Base-by-base conservation (phyloP, 176 grass and related monocot genomes). In the Phoenix dactylifera region DNA sequence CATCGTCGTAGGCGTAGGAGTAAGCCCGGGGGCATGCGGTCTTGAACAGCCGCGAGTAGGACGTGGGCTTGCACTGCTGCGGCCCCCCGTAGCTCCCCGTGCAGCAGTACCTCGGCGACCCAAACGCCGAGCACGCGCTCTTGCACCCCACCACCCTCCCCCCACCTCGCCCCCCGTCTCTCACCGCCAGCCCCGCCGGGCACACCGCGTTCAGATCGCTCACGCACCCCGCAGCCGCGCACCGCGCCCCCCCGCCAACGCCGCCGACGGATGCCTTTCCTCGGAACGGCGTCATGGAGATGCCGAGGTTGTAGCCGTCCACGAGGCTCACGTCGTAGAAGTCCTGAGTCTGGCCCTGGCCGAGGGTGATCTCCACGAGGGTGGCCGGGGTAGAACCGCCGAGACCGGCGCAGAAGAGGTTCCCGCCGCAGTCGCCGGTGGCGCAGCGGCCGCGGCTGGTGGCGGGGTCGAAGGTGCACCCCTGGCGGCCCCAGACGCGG, bases 301-400 rank as follows among this genome's bases (percentile, higher is more conserved):
- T 86, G 22, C 81, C 72, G 29, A 98, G 69, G 79, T 98, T 98
- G 86, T 95, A 95, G 35, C 90, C 90, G 73, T 95, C 90, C 4
- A 95, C 86, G 0, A 95, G 86, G 62, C 80, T 84, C 17, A 95
- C 90, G 63, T 95, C 90, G 78, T 95, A 95, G 86, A 95, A 95
- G 78, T 95, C 92, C 30, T 83, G 84, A 0, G 57, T 0, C 1
- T 68, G 65, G 7, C 28, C 14, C 39, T 75, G 58, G 0, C 62
- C 85, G 0, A 98, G 93, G 0, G 94, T 98, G 67, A 98, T 79
- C 87, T 93, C 88, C 0, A 84, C 87, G 1, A 98, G 88, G 2
- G 94, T 98, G 22, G 88, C 88, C 0, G 88, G 94, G 0, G 94
- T 82, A 0, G 67, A 30, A 24, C 94, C 94, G 0, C 94, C 88